Evolutionary conservation across 305 asterid genomes (phyloP), one percentile per base, ranked within the genome.

Genomic region (Coffea humblotiana): DNA sequence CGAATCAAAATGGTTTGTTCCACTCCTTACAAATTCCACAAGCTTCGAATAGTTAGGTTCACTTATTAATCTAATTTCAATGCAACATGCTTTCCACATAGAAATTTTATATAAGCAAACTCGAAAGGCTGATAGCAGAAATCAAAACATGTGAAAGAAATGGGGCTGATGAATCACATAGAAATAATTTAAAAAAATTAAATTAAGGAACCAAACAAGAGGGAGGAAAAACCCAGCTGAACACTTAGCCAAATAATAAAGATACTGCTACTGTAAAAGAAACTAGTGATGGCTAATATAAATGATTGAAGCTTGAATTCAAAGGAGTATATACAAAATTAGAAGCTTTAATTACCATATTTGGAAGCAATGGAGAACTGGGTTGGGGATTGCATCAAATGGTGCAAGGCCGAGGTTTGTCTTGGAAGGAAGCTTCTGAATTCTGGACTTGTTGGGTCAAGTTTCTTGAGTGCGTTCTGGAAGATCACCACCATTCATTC

Each of bases 201-300:
- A 40, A 40, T 40, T 40, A 40, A 40, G 43, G 43, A 40, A 40
- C 43, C 43, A 40, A 40, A 40, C 43, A 40, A 40, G 43, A 40
- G 43, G 43, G 43, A 40, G 43, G 43, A 40, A 21, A 74, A 74
- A 29, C 78, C 78, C 78, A 35, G 78, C 21, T 58, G 69, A 74
- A 2, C 23, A 74, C 35, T 23, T 16, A 58, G 23, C 12, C 37
- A 56, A 74, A 54, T 63, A 21, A 21, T 45, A 74, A 43, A 74
- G 43, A 32, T 12, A 51, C 0, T 49, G 3, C 13, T n/a, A n/a
- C n/a, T 9, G 13, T 12, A 49, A 49, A 51, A 51, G 58, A 51
- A 43, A 43, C 16, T 40, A n/a, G 40, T 3, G 18, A 68, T 6
- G 13, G 43, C 71, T 66, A 67, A 15, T 67, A 35, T 2, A 14